Evolutionary conservation across 2,329 filamentous ascomycete genomes (phyloP), one percentile per base, ranked within the genome.

Genomic region (Stachybotrys elegans): DNA sequence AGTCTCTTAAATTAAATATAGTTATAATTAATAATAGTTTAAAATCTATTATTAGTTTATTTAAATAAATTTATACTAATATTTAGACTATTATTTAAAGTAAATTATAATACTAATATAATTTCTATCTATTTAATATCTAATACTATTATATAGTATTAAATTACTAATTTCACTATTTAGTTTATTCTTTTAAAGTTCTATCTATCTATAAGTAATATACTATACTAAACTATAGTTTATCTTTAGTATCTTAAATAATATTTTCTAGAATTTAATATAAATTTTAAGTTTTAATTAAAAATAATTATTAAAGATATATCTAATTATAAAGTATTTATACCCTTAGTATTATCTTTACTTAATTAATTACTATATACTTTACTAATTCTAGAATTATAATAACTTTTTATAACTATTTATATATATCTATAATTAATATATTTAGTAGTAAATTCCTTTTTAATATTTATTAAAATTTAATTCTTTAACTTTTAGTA

Each of bases 151-250:
- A 31, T 35, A 22, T n/a, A 32, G 7, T 38, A 9, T 40, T 27
- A 12, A 31, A 40, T 44, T 23, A 44, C 17, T 39, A 21, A 40
- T 27, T 9, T 27, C 16, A 20, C n/a, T 43, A 43, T 34, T 17
- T 38, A 27, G 21, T 11, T 31, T 13, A 19, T 29, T 44, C 22
- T 35, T 40, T 38, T 17, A 41, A 23, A 43, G 4, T 16, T 40
- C n/a, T 40, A 13, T 40, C 22, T 23, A 38, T 20, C 22, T 31
- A 14, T 42, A 38, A 46, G 20, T 16, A 46, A 38, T 31, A 43
- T 16, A 37, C 22, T 37, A 35, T 32, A 31, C 22, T 21, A 48
- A 40, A 45, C 48, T 52, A 48, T 46, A 46, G 14, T 47, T 40
- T 46, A 35, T 35, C 16, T 35, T 9, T 14, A 35, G 16, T 19